A percentile compares a stretch with the other conserved stretches of the same genome.
These are phyloP conservation scores for Vitis labrusca DNA, from an alignment of 164 flowering plant species.

Conservation along the genomic window DNA sequence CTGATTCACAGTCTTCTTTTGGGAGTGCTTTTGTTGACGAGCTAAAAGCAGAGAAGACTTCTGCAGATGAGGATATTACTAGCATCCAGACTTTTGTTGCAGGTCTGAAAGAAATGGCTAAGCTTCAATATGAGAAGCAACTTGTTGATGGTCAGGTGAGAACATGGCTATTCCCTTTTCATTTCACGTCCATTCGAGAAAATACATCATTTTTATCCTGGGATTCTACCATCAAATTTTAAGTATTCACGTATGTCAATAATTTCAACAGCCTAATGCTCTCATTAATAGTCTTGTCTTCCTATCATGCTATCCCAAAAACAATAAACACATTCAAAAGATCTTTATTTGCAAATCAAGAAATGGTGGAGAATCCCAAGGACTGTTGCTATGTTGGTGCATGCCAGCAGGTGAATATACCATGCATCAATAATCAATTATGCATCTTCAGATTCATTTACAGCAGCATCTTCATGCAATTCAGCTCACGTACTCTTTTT, in stretches of 20 bases:
- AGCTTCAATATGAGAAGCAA: constrained; percentile 58
- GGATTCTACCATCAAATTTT: not conserved
- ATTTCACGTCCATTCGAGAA: not conserved
- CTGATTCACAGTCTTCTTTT: constrained; percentile 47
- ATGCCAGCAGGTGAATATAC: not conserved
- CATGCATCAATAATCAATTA: too few relatives aligned
- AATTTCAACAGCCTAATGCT: not conserved
- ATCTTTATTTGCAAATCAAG: too few relatives aligned
- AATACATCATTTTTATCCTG: not conserved
- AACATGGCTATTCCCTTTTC: not conserved
- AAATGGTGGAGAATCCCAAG: not conserved
- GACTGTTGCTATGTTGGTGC: not conserved
- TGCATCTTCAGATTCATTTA: not conserved
- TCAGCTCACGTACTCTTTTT: not conserved
- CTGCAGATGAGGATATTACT: constrained; percentile 69
- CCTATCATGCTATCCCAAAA: too few relatives aligned
- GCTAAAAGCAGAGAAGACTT: constrained; percentile 17
- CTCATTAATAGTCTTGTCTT: too few relatives aligned
- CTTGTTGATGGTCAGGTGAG: constrained; percentile 58
- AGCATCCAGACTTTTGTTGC: constrained; percentile 76
- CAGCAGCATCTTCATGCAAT: not conserved
- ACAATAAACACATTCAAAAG: too few relatives aligned
- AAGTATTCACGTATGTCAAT: not conserved
- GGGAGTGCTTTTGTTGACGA: constrained; percentile 38
- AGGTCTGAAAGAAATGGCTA: constrained; percentile 80